Conservation (phyloP, 331 rosid species). For the Prunus yedoensis region DNA sequence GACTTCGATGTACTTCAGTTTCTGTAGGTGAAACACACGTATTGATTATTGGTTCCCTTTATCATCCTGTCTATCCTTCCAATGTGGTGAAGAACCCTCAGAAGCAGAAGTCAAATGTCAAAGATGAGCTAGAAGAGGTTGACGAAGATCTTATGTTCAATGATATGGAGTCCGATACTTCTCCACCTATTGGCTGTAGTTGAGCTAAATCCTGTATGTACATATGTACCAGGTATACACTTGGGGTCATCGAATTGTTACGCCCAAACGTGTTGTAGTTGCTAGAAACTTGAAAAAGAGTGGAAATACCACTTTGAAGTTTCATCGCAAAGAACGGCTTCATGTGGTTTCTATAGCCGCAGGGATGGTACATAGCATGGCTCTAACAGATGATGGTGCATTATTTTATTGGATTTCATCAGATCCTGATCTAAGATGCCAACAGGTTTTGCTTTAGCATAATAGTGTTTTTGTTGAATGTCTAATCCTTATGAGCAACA, state of each 20-base stretch:
- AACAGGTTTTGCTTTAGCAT: constrained; percentile 58
- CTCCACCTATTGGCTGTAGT: not conserved
- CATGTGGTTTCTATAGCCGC: constrained; percentile 76
- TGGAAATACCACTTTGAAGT: constrained; percentile 73
- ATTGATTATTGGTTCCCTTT: too few relatives aligned
- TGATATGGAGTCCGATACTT: not conserved
- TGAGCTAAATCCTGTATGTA: constrained; percentile 3
- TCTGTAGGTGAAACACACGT: too few relatives aligned
- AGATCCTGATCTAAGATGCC: constrained; percentile 84
- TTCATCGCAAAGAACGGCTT: constrained; percentile 75
- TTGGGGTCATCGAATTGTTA: constrained; percentile 97
- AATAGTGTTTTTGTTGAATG: not conserved
- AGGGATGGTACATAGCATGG: constrained; percentile 82
- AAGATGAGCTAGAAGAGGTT: too few relatives aligned
- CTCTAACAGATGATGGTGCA: constrained; percentile 87
- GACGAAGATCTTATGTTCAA: too few relatives aligned
- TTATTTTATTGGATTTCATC: constrained; percentile 91
- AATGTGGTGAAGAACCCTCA: too few relatives aligned
- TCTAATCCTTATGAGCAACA: constrained; percentile 7
- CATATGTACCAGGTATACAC: constrained; percentile 71
- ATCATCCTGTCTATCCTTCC: too few relatives aligned
- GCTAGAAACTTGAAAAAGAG: constrained; percentile 84
- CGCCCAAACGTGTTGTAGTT: constrained; percentile 80
- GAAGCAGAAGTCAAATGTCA: too few relatives aligned
- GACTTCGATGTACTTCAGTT: constrained; percentile 45